phyloP scores from a whole-genome alignment of 2,329 filamentous ascomycete species.

The Phaeosphaeriaceae sp. region DNA sequence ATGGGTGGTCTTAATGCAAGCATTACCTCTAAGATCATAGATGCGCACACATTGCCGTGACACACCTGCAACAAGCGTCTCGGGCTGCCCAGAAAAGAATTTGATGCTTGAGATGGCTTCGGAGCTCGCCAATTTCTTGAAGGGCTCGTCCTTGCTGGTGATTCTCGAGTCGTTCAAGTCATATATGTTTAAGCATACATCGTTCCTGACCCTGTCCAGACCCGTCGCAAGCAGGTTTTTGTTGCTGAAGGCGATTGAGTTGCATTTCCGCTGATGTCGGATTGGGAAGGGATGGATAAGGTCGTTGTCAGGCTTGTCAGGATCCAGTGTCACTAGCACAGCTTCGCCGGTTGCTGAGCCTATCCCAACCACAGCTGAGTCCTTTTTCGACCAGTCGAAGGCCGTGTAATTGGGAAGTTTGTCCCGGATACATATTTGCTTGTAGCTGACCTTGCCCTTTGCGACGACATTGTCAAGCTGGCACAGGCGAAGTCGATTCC shows the following conservation, averaged over 20 bases:
- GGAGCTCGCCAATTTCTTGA: constrained; percentile 63
- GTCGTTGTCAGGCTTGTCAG: constrained; percentile 56
- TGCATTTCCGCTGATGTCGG: constrained; percentile 78
- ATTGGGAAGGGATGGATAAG: constrained; percentile 70
- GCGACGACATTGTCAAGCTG: constrained; percentile 52
- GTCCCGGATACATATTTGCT: constrained; percentile 60
- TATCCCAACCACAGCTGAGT: constrained; percentile 73
- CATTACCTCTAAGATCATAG: constrained; percentile 77
- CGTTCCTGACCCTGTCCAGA: constrained; percentile 80
- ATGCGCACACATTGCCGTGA: constrained; percentile 77
- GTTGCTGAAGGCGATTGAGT: constrained; percentile 81
- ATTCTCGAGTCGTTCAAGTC: constrained; percentile 69
- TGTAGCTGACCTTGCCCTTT: constrained; percentile 56
- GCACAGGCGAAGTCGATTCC: constrained; percentile 66
- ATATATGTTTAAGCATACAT: constrained; percentile 83
- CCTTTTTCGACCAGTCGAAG: constrained; percentile 69
- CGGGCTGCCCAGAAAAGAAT: constrained; percentile 79
- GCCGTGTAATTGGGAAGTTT: constrained; percentile 68
- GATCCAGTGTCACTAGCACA: constrained; percentile 75
- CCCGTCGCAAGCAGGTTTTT: constrained; percentile 76
- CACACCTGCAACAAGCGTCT: constrained; percentile 77
- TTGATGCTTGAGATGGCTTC: constrained; percentile 83
- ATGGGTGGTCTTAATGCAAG: constrained; percentile 22
- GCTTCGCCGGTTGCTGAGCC: constrained; percentile 79
- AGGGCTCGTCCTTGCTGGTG: constrained; percentile 59